Evolutionary conservation across 108 stramenopile genomes (phyloP).

Genomic region (Nitzschia inconspicua): DNA sequence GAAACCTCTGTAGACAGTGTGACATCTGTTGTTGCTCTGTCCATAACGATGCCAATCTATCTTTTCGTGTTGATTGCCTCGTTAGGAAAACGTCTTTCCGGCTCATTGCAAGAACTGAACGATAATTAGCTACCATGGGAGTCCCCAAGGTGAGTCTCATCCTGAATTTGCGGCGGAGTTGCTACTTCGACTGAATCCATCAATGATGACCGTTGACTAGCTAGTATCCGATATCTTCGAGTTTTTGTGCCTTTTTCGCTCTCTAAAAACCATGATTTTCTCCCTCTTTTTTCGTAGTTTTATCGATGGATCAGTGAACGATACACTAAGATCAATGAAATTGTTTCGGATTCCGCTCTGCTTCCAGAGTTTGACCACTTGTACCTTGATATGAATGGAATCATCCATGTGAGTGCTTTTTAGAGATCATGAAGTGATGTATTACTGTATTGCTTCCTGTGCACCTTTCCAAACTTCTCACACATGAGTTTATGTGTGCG

Average conservation of each 20-base stretch:
- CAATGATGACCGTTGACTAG: neutral
- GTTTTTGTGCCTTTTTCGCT: neutral
- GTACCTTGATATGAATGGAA: slow-evolving; percentile 99
- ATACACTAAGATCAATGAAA: slow-evolving; percentile 99
- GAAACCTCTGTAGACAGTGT: too few species aligned
- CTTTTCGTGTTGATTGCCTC: too few species aligned
- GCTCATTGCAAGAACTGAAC: too few species aligned
- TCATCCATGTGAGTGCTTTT: too few species aligned
- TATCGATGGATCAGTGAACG: slow-evolving; percentile 99
- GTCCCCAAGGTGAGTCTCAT: slow-evolving; percentile 35
- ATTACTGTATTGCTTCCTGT: too few species aligned
- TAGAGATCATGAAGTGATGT: too few species aligned
- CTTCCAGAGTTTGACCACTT: slow-evolving; percentile 92
- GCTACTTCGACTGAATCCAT: neutral
- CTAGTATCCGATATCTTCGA: neutral
- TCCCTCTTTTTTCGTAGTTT: slow-evolving; percentile 63
- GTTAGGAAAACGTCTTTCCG: too few species aligned
- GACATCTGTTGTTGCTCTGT: too few species aligned
- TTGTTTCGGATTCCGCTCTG: slow-evolving; percentile 87
- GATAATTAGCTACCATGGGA: slow-evolving; percentile 25
- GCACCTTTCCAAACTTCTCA: too few species aligned
- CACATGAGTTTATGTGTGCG: too few species aligned
- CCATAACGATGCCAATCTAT: too few species aligned
- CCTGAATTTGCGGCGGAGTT: neutral
- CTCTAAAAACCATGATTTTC: neutral